Base-by-base conservation (phyloP, 176 grass and related monocot genomes). In the Aegilops speltoides region DNA sequence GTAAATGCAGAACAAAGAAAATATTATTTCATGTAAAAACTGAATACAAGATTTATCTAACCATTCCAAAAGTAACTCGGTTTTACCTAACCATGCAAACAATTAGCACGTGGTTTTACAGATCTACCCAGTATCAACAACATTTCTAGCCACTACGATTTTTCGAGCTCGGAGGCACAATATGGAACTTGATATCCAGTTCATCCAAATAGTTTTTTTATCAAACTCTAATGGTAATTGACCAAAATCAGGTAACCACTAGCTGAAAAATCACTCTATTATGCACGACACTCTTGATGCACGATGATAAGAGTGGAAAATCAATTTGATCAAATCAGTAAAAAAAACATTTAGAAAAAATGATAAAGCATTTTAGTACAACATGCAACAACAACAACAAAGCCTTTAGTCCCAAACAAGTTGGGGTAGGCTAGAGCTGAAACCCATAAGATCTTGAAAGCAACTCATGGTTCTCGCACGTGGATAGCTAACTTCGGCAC, bases 221-320 rank as follows among this genome's bases (percentile, higher is more conserved):
- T n/a, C 59, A 3, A 8, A n/a, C 20, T 62, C 22, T 62, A 62
- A n/a, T 24, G 59, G 59, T 62, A 62, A 62, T 24, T 24, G n/a
- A 8, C 20, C 59, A 62, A 62, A 62, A 62, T 62, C 59, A 62
- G n/a, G 59, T 62, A 23, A 62, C n/a, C 59, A 62, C 59, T 24
- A 20, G 20, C 59, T 62, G 59, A 62, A 62, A 23, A 62, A 62
- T 25, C 59, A 62, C 22, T 46, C 43, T 62, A n/a, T 20, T 57
- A 77, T 88, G 24, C 70, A 83, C 34, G 41, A 77, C 29, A 29
- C 29, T 29, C 29, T 29, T 29, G 29, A 77, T 88, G 24, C 70
- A 83, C 34, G 41, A 77, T 60, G 65, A 70, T 3, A 68, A 86
- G 37, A 26, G 61, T 33, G 36, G 13, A 82, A 59, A 82, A 56